A percentile compares a stretch with the other conserved stretches of the same genome.
phyloP scores from a whole-genome alignment of 1,139 yeast genomes.

The Nakaseomyces kungkrabaensis region DNA sequence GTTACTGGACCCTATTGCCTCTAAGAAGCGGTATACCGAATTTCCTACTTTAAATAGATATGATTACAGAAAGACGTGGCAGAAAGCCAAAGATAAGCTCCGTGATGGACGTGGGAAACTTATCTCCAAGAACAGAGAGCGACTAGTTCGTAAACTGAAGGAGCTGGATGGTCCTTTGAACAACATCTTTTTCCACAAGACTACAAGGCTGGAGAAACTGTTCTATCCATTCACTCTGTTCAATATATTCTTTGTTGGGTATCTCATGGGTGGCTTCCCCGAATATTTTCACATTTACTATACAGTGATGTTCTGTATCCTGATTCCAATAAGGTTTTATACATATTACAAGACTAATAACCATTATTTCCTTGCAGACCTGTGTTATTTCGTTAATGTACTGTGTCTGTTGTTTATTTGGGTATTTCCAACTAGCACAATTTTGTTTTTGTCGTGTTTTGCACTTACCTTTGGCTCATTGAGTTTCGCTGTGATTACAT shows the following conservation, averaged over 20 bases:
- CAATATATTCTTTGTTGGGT: conserved; percentile 61
- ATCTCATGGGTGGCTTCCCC: conserved; percentile 70
- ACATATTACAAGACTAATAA: conserved; percentile 69
- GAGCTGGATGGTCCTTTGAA: conserved; percentile 18
- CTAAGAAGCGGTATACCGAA: conserved; percentile 1
- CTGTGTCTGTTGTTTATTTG: conserved; percentile 65
- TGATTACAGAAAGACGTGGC: conserved; percentile 2
- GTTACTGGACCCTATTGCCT: conserved; percentile 6
- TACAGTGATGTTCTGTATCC: conserved; percentile 46
- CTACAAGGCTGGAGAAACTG: conserved; percentile 65
- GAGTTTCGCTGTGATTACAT: conserved; percentile 88
- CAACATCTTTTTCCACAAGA: conserved; percentile 30
- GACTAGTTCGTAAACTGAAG: conserved; percentile 14
- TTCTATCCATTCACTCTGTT: conserved; percentile 71
- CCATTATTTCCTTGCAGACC: conserved; percentile 85
- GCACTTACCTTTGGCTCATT: conserved; percentile 83
- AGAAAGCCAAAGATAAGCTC: conserved; percentile 1
- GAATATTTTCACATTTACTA: conserved; percentile 68
- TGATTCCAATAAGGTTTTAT: conserved; percentile 80
- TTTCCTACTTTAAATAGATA: neutral
- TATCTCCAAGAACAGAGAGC: conserved; percentile 14
- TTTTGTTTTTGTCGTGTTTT: conserved; percentile 71
- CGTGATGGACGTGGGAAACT: conserved; percentile 8
- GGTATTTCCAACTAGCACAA: conserved; percentile 66
- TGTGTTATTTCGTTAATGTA: conserved; percentile 83